Evolutionary conservation across 768 basidiomycete species (phyloP), one percentile per base, ranked within the genome.

Genomic region (Pulveroboletus sp.): DNA sequence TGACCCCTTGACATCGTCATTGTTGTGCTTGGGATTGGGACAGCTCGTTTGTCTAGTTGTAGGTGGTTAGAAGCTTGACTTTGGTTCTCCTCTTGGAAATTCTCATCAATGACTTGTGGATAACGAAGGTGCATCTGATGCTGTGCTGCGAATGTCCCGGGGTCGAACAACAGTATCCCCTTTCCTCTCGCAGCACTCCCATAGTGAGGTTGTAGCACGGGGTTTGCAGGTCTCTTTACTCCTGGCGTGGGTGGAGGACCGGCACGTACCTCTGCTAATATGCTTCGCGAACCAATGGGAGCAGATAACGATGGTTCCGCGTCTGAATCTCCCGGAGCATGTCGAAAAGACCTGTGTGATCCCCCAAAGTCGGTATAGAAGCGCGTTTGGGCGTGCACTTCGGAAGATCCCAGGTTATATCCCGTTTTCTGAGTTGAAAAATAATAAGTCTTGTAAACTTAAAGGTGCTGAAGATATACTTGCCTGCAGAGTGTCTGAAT

Each of bases 201-300:
- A 15, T 63, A 56, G 43, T 72, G 66, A 24, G 72, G 66, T 53
- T 71, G 70, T 28, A 66, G 30, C 32, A 62, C 59, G 6, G 57
- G 64, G 35, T 66, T 67, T 2, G 61, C 51, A 3, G 61, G 53
- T 46, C 47, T 66, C 49, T 51, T 64, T 5, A 15, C 32, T 8
- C 48, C 47, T 18, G 46, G 43, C 10, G 61, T 64, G 9, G 62
- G 61, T 0, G 69, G 73, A 0, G 70, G 71, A 10, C 76, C 73
- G 0, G 86, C 82, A 11, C 87, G 77, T 12, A 86, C 84, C 65
- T 86, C 85, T 1, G 84, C 83, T 1, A 88, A 69, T 56, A 89
- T 86, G 1, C 76, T 73, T 32, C 85, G 80, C 46, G 78, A 72
- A 8, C 85, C 84, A 5, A 86, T 69, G 0, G 86, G 86, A 2